phyloP scores from a whole-genome alignment of 805 yeast genomes.

The Clavispora asparagi region DNA sequence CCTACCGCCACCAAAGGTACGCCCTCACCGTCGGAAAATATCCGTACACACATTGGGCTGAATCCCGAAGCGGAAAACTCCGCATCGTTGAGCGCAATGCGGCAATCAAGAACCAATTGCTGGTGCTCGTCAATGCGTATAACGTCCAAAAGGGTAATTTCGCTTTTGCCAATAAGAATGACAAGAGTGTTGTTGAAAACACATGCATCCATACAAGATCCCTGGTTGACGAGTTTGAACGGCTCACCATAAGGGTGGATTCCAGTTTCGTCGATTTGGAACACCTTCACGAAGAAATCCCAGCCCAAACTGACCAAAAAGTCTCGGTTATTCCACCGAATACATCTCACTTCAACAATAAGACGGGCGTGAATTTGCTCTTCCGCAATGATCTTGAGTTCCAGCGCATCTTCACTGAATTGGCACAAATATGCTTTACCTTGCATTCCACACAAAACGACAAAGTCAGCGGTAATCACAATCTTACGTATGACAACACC shows the following conservation, averaged over 20 bases:
- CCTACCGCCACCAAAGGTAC: slow-evolving; percentile 49
- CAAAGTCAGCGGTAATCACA: slow-evolving; percentile 17
- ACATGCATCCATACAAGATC: slow-evolving; percentile 46
- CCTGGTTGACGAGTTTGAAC: slow-evolving; percentile 42
- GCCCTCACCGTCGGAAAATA: slow-evolving; percentile 6
- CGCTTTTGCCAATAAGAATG: slow-evolving; percentile 53
- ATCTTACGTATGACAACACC: slow-evolving; percentile 32
- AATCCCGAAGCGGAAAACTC: slow-evolving; percentile 64
- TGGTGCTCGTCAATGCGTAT: slow-evolving; percentile 19
- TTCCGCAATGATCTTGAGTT: slow-evolving; percentile 7
- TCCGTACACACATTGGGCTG: slow-evolving; percentile 45
- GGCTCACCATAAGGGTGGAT: slow-evolving; percentile 11
- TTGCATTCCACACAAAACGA: slow-evolving; percentile 49
- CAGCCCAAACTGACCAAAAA: slow-evolving; percentile 55
- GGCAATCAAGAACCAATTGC: slow-evolving; percentile 30
- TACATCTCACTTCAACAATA: slow-evolving; percentile 32
- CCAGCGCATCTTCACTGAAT: background rate
- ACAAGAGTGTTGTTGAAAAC: slow-evolving; percentile 25
- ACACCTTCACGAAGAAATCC: slow-evolving; percentile 44
- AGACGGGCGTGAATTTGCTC: slow-evolving; percentile 31
- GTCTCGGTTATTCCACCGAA: slow-evolving; percentile 15
- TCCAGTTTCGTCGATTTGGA: slow-evolving; percentile 19
- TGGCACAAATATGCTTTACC: slow-evolving; percentile 34
- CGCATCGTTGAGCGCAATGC: slow-evolving; percentile 65
- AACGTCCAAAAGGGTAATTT: slow-evolving; percentile 54